Percentiles rank a stretch among this genome's conserved stretches.
These are phyloP conservation scores for Silene vulgaris DNA, from an alignment of 179 eudicot genomes.

Conservation along the genomic window DNA sequence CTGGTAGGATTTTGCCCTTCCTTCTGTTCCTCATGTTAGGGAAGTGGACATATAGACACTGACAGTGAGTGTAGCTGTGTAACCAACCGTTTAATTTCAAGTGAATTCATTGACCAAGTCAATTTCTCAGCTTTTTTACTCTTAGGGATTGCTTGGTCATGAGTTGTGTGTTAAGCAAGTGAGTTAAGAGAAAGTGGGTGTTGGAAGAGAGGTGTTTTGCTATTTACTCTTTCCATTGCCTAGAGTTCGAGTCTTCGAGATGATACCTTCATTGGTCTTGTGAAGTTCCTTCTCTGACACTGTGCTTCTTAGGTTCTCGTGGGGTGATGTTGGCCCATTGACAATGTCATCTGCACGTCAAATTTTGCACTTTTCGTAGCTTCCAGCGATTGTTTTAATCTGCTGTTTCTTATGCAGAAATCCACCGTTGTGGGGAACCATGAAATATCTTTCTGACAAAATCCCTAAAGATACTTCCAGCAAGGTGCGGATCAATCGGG, in stretches of 20 bases:
- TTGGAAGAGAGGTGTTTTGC: neutral
- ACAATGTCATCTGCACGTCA: neutral
- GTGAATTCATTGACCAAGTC: neutral
- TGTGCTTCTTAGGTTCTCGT: neutral
- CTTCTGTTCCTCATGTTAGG: neutral
- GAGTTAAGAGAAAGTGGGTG: neutral
- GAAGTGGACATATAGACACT: neutral
- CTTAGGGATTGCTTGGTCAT: neutral
- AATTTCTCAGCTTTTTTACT: neutral
- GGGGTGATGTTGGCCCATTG: neutral
- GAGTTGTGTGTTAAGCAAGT: neutral
- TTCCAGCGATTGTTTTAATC: conserved; percentile 10
- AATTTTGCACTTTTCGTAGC: neutral
- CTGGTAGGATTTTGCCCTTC: neutral
- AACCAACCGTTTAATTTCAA: neutral
- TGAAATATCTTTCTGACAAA: conserved; percentile 91
- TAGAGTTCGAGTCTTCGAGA: too few species aligned
- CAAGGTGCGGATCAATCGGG: conserved; percentile 95
- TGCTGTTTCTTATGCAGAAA: conserved; percentile 52
- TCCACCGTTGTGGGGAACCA: conserved; percentile 97
- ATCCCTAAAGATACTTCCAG: conserved; percentile 96
- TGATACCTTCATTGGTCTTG: too few species aligned
- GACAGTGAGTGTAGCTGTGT: too few species aligned
- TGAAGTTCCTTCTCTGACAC: too few species aligned
- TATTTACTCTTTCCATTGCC: too few species aligned